Conservation (phyloP, 2,329 filamentous ascomycete genomes). For the Ascochyta koolunga region DNA sequence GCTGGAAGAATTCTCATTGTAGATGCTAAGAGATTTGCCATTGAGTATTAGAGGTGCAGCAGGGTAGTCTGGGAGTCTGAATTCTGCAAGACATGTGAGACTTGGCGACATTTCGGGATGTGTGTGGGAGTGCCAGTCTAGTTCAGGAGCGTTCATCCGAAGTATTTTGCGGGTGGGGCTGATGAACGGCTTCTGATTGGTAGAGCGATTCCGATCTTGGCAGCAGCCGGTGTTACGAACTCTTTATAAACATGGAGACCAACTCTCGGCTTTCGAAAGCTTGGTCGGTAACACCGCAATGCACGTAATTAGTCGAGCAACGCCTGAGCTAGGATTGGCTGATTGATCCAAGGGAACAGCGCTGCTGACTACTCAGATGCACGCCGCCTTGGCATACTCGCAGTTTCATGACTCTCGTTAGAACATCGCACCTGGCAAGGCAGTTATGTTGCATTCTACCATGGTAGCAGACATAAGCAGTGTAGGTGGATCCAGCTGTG, state of each 20-base stretch:
- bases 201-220: background rate
- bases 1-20: slow-evolving; percentile 8
- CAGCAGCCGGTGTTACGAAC: no score
- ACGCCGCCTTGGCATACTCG: no score
- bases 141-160: background rate
- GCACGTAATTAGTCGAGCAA: background rate
- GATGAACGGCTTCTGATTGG: background rate
- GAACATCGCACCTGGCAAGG: no score
- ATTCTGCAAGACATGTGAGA: background rate
- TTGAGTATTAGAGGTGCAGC: background rate
- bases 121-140: background rate
- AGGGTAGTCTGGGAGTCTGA: slow-evolving; percentile 7
- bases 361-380: background rate
- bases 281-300: background rate
- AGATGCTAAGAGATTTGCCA: slow-evolving; percentile 8
- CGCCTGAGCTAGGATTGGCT: background rate
- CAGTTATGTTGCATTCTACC: no score
- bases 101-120: background rate
- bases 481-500: no score
- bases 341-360: background rate
- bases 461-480: no score
- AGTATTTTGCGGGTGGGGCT: slow-evolving; percentile 6
- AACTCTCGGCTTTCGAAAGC: background rate
- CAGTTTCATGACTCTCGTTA: no score
- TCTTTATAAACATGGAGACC: no score